Evolutionary conservation across 2,329 filamentous ascomycete species (phyloP).

Genomic region (Juglanconis sp.): DNA sequence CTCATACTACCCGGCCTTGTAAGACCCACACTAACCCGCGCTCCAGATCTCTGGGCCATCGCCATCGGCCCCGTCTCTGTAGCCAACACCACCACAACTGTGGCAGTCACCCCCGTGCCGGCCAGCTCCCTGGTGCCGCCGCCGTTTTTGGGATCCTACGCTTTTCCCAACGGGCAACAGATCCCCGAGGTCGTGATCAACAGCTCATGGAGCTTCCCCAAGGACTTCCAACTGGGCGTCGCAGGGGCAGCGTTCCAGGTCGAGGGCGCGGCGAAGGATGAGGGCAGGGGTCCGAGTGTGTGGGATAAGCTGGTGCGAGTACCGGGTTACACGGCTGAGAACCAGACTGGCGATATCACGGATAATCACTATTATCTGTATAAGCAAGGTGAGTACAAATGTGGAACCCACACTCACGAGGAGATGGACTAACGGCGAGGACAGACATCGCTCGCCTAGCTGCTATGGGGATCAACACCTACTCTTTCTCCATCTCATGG

Average conservation of each 20-base stretch:
- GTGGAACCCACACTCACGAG: no score
- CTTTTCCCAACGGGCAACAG: slow-evolving; percentile 6
- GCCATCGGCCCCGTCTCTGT: slow-evolving; percentile 5
- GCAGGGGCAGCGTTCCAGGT: slow-evolving; percentile 10
- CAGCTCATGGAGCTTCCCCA: slow-evolving; percentile 13
- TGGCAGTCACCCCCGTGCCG: slow-evolving; percentile 1
- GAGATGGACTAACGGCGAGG: neutral
- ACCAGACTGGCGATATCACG: slow-evolving; percentile 10
- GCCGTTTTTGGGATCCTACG: slow-evolving; percentile 36
- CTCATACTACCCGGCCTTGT: no score
- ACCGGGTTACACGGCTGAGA: slow-evolving; percentile 6
- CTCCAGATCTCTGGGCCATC: slow-evolving; percentile 5
- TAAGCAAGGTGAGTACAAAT: slow-evolving; percentile 9
- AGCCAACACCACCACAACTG: slow-evolving; percentile 11
- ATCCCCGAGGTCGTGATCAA: neutral
- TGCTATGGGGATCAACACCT: slow-evolving; percentile 14
- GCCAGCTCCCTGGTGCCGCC: slow-evolving; percentile 8
- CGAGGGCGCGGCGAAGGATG: slow-evolving; percentile 11
- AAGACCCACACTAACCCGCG: neutral
- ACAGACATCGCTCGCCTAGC: slow-evolving; percentile 12
- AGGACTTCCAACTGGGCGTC: slow-evolving; percentile 8
- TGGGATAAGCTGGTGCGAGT: slow-evolving; percentile 9
- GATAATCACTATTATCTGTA: slow-evolving; percentile 15
- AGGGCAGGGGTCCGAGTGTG: slow-evolving; percentile 8
- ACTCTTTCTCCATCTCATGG: slow-evolving; percentile 15